phyloP scores from a whole-genome alignment of 169 alveolate species.

The Perkinsus chesapeaki region DNA sequence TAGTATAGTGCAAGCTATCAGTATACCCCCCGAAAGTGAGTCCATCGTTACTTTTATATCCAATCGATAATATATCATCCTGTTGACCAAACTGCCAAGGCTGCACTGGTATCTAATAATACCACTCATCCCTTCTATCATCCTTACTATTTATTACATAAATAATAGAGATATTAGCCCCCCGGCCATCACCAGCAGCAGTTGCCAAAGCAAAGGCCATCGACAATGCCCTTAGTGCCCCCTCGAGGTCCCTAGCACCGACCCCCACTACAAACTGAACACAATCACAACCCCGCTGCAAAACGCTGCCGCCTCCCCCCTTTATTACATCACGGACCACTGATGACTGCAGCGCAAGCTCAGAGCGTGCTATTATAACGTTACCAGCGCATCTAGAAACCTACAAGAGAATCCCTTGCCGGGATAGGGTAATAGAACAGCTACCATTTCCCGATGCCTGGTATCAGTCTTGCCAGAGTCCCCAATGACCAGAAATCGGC shows the following conservation, averaged over 20 bases:
- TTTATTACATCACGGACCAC: background rate
- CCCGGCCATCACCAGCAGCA: background rate
- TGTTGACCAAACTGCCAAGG: background rate
- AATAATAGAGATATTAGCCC: background rate
- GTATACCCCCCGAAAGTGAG: no score
- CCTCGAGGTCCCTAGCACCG: background rate
- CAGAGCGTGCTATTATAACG: background rate
- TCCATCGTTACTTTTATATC: background rate
- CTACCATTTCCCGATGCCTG: background rate
- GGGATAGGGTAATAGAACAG: background rate
- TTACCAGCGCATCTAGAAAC: background rate
- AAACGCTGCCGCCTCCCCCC: background rate
- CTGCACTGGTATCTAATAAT: background rate
- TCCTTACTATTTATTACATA: background rate
- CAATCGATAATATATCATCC: background rate
- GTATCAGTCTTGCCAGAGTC: background rate
- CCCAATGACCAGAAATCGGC: background rate
- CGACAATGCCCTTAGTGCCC: background rate
- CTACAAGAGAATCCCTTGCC: background rate
- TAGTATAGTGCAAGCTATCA: no score
- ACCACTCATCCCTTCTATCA: background rate
- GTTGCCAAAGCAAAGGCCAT: background rate
- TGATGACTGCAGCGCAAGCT: background rate
- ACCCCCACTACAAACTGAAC: background rate
- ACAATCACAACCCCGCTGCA: background rate